Evolutionary conservation across 2,329 filamentous ascomycete species (phyloP).

Genomic region (Rosellinia necatrix): DNA sequence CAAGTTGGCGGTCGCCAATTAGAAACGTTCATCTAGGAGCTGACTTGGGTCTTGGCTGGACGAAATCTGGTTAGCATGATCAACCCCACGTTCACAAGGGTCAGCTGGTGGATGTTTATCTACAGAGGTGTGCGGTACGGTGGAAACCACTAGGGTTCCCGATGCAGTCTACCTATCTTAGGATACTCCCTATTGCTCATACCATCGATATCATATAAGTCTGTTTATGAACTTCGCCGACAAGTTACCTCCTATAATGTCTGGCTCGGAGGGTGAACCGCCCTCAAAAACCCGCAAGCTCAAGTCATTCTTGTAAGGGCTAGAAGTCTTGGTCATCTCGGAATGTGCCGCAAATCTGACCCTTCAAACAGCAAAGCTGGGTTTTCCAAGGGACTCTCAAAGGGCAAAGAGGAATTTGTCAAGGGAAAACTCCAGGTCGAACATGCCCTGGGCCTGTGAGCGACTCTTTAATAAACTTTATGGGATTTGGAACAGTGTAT

Average conservation of each 20-base stretch:
- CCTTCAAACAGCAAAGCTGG: slow-evolving; percentile 23
- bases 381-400: slow-evolving; percentile 21
- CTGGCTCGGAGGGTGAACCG: slow-evolving; percentile 12
- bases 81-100: background rate
- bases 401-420: slow-evolving; percentile 22
- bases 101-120: too few relatives aligned
- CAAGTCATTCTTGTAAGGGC: slow-evolving; percentile 25
- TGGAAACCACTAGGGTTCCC: too few relatives aligned
- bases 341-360: slow-evolving; percentile 10
- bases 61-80: background rate
- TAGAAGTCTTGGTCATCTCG: background rate
- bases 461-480: background rate
- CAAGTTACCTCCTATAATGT: slow-evolving; percentile 18
- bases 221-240: background rate
- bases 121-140: too few relatives aligned
- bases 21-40: too few relatives aligned
- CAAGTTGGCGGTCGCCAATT: too few relatives aligned
- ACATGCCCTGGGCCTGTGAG: slow-evolving; percentile 30
- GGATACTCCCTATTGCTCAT: slow-evolving; percentile 25
- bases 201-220: too few relatives aligned
- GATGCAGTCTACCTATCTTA: background rate
- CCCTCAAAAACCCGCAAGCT: slow-evolving; percentile 19
- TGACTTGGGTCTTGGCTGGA: background rate
- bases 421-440: slow-evolving; percentile 28
- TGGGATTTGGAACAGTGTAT: background rate